These are phyloP conservation scores for Cercophora newfieldiana DNA, from an alignment of 495 filamentous ascomycete species.

Conservation along the genomic window DNA sequence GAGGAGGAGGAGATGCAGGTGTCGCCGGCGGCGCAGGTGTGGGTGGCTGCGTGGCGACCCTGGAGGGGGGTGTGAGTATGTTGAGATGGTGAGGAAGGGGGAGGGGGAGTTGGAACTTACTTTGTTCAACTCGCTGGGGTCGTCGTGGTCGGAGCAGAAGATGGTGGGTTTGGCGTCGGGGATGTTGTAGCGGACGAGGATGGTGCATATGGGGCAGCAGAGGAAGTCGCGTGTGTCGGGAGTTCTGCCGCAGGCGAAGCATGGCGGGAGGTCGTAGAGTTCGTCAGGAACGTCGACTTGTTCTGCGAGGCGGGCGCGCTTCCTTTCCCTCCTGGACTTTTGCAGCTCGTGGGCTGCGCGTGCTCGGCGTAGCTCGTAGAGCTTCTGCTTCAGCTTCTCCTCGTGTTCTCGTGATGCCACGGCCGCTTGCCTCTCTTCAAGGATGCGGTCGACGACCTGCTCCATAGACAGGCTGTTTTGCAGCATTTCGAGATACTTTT, in stretches of 20 bases:
- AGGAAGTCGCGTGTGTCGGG: slow-evolving; percentile 31
- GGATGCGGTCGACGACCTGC: slow-evolving; percentile 39
- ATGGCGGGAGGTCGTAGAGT: slow-evolving; percentile 38
- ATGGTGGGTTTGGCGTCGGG: slow-evolving; percentile 27
- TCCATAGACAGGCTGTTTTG: slow-evolving; percentile 34
- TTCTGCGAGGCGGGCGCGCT: slow-evolving; percentile 23
- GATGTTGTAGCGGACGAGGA: slow-evolving; percentile 31
- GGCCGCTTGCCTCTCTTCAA: slow-evolving; percentile 38
- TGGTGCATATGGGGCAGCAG: slow-evolving; percentile 44
- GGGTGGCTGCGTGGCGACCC: slow-evolving; percentile 24
- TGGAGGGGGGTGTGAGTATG: slow-evolving; percentile 7
- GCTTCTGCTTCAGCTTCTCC: slow-evolving; percentile 35
- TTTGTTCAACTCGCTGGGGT: slow-evolving; percentile 37
- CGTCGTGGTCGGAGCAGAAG: slow-evolving; percentile 49
- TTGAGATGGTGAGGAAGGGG: not conserved
- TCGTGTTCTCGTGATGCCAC: slow-evolving; percentile 36
- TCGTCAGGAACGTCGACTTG: slow-evolving; percentile 25
- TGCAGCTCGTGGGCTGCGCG: slow-evolving; percentile 44
- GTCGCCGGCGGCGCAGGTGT: slow-evolving; percentile 28
- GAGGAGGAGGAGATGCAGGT: slow-evolving; percentile 18
- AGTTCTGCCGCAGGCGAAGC: slow-evolving; percentile 38
- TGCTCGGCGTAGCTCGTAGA: slow-evolving; percentile 46
- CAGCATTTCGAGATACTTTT: slow-evolving; percentile 46
- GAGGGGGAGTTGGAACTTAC: slow-evolving; percentile 31
- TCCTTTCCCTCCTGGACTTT: slow-evolving; percentile 38